Percentiles rank a stretch among this genome's conserved stretches.
phyloP scores from a whole-genome alignment of 2,329 filamentous ascomycete genomes.

The Fusarium sp. region DNA sequence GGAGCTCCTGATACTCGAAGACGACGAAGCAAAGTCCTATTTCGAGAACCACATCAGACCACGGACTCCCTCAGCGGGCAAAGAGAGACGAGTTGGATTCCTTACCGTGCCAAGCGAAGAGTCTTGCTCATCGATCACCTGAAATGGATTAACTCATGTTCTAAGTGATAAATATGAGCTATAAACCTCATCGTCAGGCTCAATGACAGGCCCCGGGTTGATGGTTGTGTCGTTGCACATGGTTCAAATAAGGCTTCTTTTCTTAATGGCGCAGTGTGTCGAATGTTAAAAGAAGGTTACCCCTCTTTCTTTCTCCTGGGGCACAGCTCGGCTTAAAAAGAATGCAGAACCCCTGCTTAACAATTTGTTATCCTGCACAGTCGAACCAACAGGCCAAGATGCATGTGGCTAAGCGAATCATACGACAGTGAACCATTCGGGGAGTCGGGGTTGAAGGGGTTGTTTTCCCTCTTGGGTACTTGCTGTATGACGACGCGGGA shows the following conservation, averaged over 20 bases:
- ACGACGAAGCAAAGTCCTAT: conserved; percentile 21
- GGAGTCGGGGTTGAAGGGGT: neutral
- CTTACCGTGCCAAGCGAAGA: conserved; percentile 8
- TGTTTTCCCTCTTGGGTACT: neutral
- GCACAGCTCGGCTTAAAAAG: neutral
- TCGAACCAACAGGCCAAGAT: neutral
- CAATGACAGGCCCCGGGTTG: neutral
- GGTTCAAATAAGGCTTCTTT: neutral
- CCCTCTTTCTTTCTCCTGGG: conserved; percentile 1
- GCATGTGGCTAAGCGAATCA: conserved; percentile 46
- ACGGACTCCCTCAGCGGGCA: accelerated
- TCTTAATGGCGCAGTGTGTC: neutral
- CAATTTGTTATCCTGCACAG: neutral
- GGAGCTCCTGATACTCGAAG: conserved; percentile 28
- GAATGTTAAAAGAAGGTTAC: neutral
- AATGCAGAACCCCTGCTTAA: neutral
- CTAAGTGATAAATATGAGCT: accelerated
- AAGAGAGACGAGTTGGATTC: neutral
- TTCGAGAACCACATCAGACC: neutral
- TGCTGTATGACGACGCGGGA: neutral
- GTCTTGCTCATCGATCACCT: conserved; percentile 5
- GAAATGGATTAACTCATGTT: neutral
- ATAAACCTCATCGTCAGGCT: conserved; percentile 21
- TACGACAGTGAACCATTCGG: conserved; percentile 60
- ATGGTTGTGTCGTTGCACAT: conserved; percentile 16